A percentile compares a stretch with the other conserved stretches of the same genome.
These are phyloP conservation scores for Backusella liffmaniae DNA, from an alignment of 192 early-diverging fungal genomes.

Conservation along the genomic window DNA sequence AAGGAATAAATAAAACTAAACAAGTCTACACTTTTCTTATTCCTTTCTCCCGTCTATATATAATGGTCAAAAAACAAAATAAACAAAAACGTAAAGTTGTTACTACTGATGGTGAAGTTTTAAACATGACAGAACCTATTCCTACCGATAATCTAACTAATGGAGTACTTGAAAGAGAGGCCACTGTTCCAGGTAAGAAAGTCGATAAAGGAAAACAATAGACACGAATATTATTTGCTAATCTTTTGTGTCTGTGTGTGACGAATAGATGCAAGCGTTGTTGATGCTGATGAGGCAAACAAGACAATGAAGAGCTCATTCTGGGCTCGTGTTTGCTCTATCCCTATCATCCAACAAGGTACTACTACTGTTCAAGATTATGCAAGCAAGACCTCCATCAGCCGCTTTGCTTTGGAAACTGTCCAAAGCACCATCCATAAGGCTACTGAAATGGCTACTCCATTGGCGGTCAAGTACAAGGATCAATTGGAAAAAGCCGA, in stretches of 20 bases:
- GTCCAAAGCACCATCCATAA: constrained; percentile 29
- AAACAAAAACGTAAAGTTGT: neutral
- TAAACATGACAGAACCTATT: neutral
- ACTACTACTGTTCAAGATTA: constrained; percentile 18
- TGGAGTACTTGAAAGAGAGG: neutral
- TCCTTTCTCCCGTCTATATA: neutral
- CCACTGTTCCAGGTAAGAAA: neutral
- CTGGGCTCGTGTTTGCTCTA: constrained; percentile 26
- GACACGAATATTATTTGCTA: neutral
- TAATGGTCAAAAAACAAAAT: neutral
- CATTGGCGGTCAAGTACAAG: constrained; percentile 45
- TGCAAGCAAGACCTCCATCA: constrained; percentile 29
- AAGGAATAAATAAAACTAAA: constrained; percentile 1
- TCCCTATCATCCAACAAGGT: constrained; percentile 34
- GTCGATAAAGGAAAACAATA: neutral
- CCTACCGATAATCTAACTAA: neutral
- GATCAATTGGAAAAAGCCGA: constrained; percentile 57
- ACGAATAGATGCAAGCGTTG: constrained; percentile 13
- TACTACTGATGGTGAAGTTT: neutral
- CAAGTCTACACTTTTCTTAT: neutral
- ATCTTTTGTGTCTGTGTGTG: neutral
- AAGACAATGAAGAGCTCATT: constrained; percentile 21
- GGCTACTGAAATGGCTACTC: constrained; percentile 24
- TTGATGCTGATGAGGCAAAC: neutral
- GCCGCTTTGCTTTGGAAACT: constrained; percentile 27